These are phyloP conservation scores for Polyporus tsugae DNA, from an alignment of 1,284 basidiomycete species.

Conservation along the genomic window DNA sequence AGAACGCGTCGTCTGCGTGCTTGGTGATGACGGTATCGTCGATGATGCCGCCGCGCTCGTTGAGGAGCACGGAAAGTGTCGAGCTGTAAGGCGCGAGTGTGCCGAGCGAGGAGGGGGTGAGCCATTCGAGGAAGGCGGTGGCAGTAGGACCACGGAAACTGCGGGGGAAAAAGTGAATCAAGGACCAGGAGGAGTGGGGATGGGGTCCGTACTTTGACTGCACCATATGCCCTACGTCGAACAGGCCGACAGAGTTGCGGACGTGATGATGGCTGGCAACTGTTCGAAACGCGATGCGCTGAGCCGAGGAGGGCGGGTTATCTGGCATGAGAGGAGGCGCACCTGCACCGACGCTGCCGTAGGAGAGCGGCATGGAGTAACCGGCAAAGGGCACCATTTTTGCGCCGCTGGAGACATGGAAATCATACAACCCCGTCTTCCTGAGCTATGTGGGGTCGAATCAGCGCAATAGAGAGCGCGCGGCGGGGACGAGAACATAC, in stretches of 20 bases:
- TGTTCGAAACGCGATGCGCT: constrained; percentile 43
- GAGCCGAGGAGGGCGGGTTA: background rate
- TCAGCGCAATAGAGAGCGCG: too few relatives aligned
- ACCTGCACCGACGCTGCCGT: constrained; percentile 88
- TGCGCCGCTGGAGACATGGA: constrained; percentile 85
- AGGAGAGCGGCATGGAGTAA: constrained; percentile 93
- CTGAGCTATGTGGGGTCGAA: constrained; percentile 43
- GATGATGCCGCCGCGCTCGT: constrained; percentile 91
- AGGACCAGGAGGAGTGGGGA: constrained; percentile 11
- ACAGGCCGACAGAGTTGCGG: constrained; percentile 85
- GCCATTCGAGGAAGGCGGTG: constrained; percentile 84
- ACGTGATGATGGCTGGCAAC: constrained; percentile 95
- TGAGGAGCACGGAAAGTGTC: constrained; percentile 90
- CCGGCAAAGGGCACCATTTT: constrained; percentile 99
- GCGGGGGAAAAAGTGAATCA: constrained; percentile 9
- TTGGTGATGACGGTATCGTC: constrained; percentile 94
- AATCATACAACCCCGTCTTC: constrained; percentile 89
- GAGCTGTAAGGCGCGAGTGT: constrained; percentile 75
- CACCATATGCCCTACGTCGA: constrained; percentile 99
- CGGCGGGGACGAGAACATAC: constrained; percentile 1
- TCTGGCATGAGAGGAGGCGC: constrained; percentile 30
- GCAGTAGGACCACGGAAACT: constrained; percentile 81
- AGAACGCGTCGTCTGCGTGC: constrained; percentile 82
- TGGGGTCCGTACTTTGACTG: constrained; percentile 71
- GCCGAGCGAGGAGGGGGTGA: constrained; percentile 84